Evolutionary conservation across 1,284 basidiomycete species (phyloP).

Genomic region (Rhodofomes roseus): DNA sequence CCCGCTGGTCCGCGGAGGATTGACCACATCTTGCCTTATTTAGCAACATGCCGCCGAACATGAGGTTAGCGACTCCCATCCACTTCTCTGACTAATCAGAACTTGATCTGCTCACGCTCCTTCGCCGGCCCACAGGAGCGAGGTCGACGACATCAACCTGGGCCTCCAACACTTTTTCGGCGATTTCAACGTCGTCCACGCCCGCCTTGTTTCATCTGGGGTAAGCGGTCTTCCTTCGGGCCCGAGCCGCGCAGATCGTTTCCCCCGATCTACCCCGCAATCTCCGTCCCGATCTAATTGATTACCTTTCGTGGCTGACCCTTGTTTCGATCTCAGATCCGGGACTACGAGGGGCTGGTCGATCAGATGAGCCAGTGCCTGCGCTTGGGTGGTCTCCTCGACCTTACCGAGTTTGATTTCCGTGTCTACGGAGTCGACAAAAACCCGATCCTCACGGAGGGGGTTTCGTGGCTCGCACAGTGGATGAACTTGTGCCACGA

Average conservation of each 20-base stretch:
- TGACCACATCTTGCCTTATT: slow-evolving; percentile 6
- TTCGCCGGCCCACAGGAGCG: slow-evolving; percentile 46
- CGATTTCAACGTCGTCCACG: slow-evolving; percentile 71
- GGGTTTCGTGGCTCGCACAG: slow-evolving; percentile 52
- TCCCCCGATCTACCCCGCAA: slow-evolving; percentile 13
- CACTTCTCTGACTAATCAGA: background rate
- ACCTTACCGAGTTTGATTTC: slow-evolving; percentile 69
- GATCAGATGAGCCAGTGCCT: slow-evolving; percentile 65
- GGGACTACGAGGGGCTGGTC: slow-evolving; percentile 60
- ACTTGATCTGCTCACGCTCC: slow-evolving; percentile 5
- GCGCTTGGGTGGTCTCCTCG: slow-evolving; percentile 64
- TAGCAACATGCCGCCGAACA: slow-evolving; percentile 64
- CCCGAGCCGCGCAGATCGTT: slow-evolving; percentile 9
- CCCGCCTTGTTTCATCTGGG: slow-evolving; percentile 64
- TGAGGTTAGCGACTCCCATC: slow-evolving; percentile 45
- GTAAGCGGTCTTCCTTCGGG: slow-evolving; percentile 36
- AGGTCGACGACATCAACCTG: slow-evolving; percentile 80
- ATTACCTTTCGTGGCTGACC: slow-evolving; percentile 9
- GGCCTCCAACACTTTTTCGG: slow-evolving; percentile 77
- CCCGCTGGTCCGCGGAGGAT: slow-evolving; percentile 2
- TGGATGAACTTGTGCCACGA: slow-evolving; percentile 52
- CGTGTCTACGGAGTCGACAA: slow-evolving; percentile 50
- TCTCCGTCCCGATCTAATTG: slow-evolving; percentile 18
- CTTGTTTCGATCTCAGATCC: slow-evolving; percentile 45
- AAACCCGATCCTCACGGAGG: slow-evolving; percentile 40